Conservation (phyloP, 1,284 basidiomycete species). For the Rhizoctonia solani region DNA sequence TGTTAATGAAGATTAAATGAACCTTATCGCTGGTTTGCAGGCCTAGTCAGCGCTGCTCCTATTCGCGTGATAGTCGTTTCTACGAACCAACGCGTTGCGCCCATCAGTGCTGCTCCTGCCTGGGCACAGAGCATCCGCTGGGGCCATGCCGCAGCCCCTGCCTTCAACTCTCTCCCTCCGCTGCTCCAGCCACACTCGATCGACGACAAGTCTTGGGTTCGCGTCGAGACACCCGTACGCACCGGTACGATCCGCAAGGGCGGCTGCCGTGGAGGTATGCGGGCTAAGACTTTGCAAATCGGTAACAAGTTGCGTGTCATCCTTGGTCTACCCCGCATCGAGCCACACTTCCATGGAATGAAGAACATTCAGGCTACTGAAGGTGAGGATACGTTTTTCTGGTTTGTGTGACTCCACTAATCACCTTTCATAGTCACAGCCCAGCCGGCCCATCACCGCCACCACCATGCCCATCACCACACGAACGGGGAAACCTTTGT, state of each 20-base stretch:
- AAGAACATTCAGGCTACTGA: background rate
- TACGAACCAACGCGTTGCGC: slow-evolving; percentile 42
- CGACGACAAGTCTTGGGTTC: too few species aligned
- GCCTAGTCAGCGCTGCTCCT: slow-evolving; percentile 47
- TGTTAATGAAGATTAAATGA: slow-evolving; percentile 39
- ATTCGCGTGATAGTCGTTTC: slow-evolving; percentile 48
- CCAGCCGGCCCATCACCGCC: slow-evolving; percentile 39
- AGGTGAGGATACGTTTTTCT: background rate
- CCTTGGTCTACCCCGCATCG: slow-evolving; percentile 55
- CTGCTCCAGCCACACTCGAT: slow-evolving; percentile 36
- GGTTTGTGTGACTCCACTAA: slow-evolving; percentile 15
- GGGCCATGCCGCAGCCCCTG: slow-evolving; percentile 42
- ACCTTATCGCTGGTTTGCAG: slow-evolving; percentile 45
- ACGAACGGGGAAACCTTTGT: slow-evolving; percentile 49
- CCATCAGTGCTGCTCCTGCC: slow-evolving; percentile 21
- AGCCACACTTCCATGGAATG: slow-evolving; percentile 33
- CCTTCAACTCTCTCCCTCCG: slow-evolving; percentile 26
- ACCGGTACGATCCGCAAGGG: slow-evolving; percentile 44
- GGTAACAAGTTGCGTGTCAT: slow-evolving; percentile 56
- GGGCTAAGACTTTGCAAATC: slow-evolving; percentile 49
- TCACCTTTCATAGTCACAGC: background rate
- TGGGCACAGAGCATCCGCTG: slow-evolving; percentile 38
- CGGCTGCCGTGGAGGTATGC: slow-evolving; percentile 29
- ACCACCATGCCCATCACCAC: slow-evolving; percentile 38
- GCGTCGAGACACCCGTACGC: too few species aligned